These are phyloP conservation scores for Ilex asprella DNA, from an alignment of 257 asterid species.

Conservation along the genomic window DNA sequence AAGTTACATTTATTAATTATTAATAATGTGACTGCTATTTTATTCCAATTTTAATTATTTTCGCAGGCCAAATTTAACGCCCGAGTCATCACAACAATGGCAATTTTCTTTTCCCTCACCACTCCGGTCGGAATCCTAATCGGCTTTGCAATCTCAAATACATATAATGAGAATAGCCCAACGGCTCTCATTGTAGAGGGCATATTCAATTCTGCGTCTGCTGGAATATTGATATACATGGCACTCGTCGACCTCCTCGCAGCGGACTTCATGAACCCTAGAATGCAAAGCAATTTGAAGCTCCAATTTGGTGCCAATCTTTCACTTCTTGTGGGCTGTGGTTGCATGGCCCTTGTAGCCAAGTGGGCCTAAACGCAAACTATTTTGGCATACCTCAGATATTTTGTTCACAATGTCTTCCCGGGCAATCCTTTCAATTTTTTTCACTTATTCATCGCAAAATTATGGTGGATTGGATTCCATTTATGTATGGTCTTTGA, in stretches of 20 bases:
- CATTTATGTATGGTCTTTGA: too few relatives aligned
- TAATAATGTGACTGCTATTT: not conserved
- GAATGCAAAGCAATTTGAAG: slow-evolving; percentile 12
- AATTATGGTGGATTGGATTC: too few relatives aligned
- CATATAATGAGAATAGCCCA: slow-evolving; percentile 23
- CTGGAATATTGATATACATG: slow-evolving; percentile 32
- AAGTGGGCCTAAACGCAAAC: slow-evolving; percentile 7
- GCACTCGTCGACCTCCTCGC: slow-evolving; percentile 32
- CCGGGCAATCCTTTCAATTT: too few relatives aligned
- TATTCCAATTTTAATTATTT: not conserved
- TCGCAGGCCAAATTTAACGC: slow-evolving; percentile 23
- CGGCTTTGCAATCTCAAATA: slow-evolving; percentile 21
- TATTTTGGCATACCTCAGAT: too few relatives aligned
- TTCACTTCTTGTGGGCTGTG: slow-evolving; percentile 24
- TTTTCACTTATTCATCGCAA: too few relatives aligned
- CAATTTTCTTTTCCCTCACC: slow-evolving; percentile 25
- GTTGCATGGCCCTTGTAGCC: slow-evolving; percentile 30
- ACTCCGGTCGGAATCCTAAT: slow-evolving; percentile 28
- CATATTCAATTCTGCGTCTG: slow-evolving; percentile 28
- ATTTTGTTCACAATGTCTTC: too few relatives aligned
- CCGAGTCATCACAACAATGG: slow-evolving; percentile 16
- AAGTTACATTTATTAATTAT: not conserved
- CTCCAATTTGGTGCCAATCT: slow-evolving; percentile 17
- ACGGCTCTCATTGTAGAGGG: slow-evolving; percentile 29
- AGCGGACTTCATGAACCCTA: slow-evolving; percentile 24